A percentile compares a stretch with the other conserved stretches of the same genome.
Conservation (phyloP, 495 filamentous ascomycete genomes). For the Aspergillus cristatus region DNA sequence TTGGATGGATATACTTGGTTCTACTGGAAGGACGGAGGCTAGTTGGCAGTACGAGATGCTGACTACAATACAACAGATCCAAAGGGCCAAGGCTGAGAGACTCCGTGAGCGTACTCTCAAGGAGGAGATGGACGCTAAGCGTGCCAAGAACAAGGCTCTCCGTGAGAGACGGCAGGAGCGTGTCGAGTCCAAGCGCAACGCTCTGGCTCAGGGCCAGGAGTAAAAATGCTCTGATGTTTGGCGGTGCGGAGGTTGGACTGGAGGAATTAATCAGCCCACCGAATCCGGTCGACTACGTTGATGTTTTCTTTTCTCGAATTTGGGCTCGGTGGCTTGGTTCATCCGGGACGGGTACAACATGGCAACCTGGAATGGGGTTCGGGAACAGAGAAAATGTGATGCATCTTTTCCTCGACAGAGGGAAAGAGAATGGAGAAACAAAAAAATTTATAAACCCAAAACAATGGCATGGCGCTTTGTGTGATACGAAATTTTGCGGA, state of each 20-base stretch:
- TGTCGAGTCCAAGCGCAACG: slow-evolving; percentile 78
- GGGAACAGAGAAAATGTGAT: slow-evolving; percentile 8
- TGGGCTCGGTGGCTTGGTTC: slow-evolving; percentile 14
- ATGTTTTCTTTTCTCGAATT: slow-evolving; percentile 8
- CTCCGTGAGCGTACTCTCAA: slow-evolving; percentile 85
- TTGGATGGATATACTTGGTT: neutral
- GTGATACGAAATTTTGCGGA: slow-evolving; percentile 14
- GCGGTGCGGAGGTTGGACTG: slow-evolving; percentile 38
- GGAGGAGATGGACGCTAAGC: slow-evolving; percentile 99
- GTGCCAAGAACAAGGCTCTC: slow-evolving; percentile 98
- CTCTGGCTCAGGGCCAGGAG: slow-evolving; percentile 67
- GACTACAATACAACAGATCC: slow-evolving; percentile 61
- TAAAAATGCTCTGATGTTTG: slow-evolving; percentile 35
- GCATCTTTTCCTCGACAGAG: slow-evolving; percentile 8
- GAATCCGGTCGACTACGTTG: slow-evolving; percentile 11
- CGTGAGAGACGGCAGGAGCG: slow-evolving; percentile 93
- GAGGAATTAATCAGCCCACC: slow-evolving; percentile 15
- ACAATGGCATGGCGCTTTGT: slow-evolving; percentile 25
- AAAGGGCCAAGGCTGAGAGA: slow-evolving; percentile 99
- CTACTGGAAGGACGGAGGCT: too few relatives aligned
- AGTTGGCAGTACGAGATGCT: too few relatives aligned
- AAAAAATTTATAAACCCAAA: slow-evolving; percentile 16
- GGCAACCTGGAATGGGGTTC: slow-evolving; percentile 11
- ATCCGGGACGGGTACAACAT: slow-evolving; percentile 22
- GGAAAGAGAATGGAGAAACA: slow-evolving; percentile 12